Evolutionary conservation across 2,329 filamentous ascomycete species (phyloP), one percentile per base, ranked within the genome.

Genomic region (Didymella keratinophila): DNA sequence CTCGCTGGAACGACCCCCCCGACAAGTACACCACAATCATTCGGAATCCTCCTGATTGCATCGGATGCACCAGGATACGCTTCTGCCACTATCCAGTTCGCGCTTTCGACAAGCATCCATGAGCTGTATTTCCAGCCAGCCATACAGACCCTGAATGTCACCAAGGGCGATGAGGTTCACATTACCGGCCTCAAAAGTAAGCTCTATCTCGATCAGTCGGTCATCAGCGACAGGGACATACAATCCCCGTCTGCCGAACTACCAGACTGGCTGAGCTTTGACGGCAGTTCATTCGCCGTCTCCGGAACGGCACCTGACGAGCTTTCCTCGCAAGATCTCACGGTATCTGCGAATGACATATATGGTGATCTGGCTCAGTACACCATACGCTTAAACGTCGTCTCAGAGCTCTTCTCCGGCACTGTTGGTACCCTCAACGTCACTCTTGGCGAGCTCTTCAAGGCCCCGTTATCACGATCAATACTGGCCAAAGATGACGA

Each of bases 11-110:
- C 78, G 32, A 89, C 89, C 2, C 92, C 92, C 1, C 79, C 87
- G 45, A 83, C 85, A 57, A 84, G 88, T 30, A 57, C 87, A 8
- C 89, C 92, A 3, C 89, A 96, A 70, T 84, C 80, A 0, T 95
- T 93, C 68, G 83, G 83, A 20, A 84, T 97, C 56, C 82, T 86
- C 60, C 80, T 96, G 7, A 86, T 95, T 49, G 92, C 91, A 1
- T 94, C 90, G 0, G 90, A 96, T 71, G 85, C 92, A 18, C 80
- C 85, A n/a, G 92, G 91, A 1, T 97, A 93, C 72, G 85, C 89
- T 5, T 89, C 87, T 1, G 82, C 84, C 10, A 83, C 84, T 1
- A 71, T 89, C 51, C 78, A 81, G 0, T 96, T 96, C 73, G 86
- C 87, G 6, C 84, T 97, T 34, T 81, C 88, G 2, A 87, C 96